Evolutionary conservation across 2,329 filamentous ascomycete species (phyloP).

Genomic region (Talaromyces piceae): DNA sequence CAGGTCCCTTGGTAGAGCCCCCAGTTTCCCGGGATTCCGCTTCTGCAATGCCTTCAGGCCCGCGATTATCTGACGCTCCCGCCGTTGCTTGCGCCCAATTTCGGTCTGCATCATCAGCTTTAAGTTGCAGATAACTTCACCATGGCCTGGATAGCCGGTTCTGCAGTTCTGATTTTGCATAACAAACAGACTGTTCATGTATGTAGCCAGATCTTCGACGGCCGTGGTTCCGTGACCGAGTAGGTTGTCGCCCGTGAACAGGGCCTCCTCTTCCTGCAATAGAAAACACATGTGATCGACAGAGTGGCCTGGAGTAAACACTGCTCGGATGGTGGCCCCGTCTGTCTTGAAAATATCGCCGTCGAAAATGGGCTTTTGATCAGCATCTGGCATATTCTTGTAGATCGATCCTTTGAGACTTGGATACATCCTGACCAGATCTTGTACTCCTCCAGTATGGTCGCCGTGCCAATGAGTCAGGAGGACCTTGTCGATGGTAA

Average conservation of each 20-base stretch:
- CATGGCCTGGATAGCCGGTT: constrained; percentile 42
- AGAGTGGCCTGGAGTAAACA: constrained; percentile 60
- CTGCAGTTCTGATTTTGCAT: constrained; percentile 30
- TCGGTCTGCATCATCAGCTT: constrained; percentile 31
- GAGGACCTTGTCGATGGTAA: constrained; percentile 20
- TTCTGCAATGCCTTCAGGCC: constrained; percentile 19
- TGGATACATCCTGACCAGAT: constrained; percentile 28
- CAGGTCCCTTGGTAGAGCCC: constrained; percentile 35
- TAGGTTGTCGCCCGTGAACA: constrained; percentile 77
- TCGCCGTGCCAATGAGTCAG: constrained; percentile 42
- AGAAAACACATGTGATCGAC: constrained; percentile 69
- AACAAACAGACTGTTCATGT: constrained; percentile 26
- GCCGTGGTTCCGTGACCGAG: constrained; percentile 51
- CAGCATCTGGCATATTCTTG: constrained; percentile 28
- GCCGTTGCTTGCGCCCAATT: constrained; percentile 28
- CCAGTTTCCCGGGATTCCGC: constrained; percentile 8
- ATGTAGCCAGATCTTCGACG: constrained; percentile 33
- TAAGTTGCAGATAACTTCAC: constrained; percentile 31
- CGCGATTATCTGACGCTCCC: constrained; percentile 35
- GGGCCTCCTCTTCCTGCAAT: constrained; percentile 61
- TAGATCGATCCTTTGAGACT: constrained; percentile 23
- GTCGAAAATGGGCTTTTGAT: constrained; percentile 28
- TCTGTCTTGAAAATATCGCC: constrained; percentile 31
- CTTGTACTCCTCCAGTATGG: constrained; percentile 36
- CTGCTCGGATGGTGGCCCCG: constrained; percentile 33